Conservation (phyloP, 2,329 filamentous ascomycete genomes). For the Colletotrichum sp. region DNA sequence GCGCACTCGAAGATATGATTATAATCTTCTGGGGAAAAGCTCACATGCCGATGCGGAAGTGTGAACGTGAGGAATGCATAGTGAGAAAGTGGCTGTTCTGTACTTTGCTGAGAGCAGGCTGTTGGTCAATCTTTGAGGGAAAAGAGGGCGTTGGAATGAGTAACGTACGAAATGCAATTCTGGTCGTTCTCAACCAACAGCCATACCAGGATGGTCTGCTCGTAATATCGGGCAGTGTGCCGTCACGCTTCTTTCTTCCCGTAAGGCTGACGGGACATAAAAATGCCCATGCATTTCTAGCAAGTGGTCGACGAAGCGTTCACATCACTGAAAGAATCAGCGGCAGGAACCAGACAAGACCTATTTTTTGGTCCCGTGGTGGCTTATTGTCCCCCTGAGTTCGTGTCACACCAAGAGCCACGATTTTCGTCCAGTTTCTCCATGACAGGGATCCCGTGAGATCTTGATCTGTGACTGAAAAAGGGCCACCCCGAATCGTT, state of each 20-base stretch:
- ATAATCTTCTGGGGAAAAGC: neutral
- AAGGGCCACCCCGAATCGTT: neutral
- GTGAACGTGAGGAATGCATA: neutral
- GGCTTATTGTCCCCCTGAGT: neutral
- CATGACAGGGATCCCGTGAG: neutral
- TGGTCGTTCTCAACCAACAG: neutral
- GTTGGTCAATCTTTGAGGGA: neutral
- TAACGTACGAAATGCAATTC: neutral
- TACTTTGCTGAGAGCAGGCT: neutral
- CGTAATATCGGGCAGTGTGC: neutral
- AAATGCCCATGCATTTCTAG: neutral
- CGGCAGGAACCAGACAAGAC: neutral
- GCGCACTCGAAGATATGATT: neutral
- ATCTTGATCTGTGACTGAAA: neutral
- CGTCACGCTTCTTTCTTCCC: neutral
- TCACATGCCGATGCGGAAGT: neutral
- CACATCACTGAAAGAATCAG: neutral
- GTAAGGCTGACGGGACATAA: neutral
- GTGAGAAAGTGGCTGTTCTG: neutral
- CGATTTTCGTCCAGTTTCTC: neutral
- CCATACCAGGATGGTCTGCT: neutral
- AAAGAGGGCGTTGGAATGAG: neutral
- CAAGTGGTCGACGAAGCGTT: neutral
- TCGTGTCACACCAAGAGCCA: neutral
- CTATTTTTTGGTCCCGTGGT: no score